phyloP scores from a whole-genome alignment of 2,329 filamentous ascomycete species.

The Grosmannia huntii region DNA sequence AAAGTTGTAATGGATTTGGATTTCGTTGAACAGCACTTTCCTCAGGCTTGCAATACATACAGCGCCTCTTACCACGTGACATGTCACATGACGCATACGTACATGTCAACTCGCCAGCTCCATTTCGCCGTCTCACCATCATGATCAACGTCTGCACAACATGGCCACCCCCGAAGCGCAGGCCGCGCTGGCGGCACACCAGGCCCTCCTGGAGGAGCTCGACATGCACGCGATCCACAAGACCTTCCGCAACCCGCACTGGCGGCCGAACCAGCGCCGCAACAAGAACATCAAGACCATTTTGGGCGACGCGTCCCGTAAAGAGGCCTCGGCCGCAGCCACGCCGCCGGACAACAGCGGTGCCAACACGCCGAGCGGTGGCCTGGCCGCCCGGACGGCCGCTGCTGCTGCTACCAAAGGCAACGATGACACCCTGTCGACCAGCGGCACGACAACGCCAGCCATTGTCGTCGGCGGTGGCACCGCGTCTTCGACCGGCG shows the following conservation, averaged over 20 bases:
- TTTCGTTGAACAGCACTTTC: no score
- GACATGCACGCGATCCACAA: slow-evolving; percentile 81
- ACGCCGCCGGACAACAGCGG: slow-evolving; percentile 66
- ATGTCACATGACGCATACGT: neutral
- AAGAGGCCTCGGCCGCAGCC: slow-evolving; percentile 77
- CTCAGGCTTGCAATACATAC: no score
- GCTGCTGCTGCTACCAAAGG: slow-evolving; percentile 1
- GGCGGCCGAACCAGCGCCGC: slow-evolving; percentile 86
- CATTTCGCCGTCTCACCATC: neutral
- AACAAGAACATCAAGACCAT: slow-evolving; percentile 99
- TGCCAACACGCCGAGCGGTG: slow-evolving; percentile 48
- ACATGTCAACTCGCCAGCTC: neutral
- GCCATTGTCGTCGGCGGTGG: slow-evolving; percentile 39
- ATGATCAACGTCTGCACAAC: neutral
- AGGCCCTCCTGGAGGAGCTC: slow-evolving; percentile 75
- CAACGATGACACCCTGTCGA: slow-evolving; percentile 40
- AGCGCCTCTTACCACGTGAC: neutral
- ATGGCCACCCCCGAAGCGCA: slow-evolving; percentile 46
- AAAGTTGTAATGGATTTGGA: neutral
- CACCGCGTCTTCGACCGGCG: slow-evolving; percentile 27
- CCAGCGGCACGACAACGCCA: slow-evolving; percentile 46
- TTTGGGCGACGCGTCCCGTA: slow-evolving; percentile 73
- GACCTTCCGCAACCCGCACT: slow-evolving; percentile 78
- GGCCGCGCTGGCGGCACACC: slow-evolving; percentile 71
- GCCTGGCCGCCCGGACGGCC: no score